phyloP scores from a whole-genome alignment of 192 early-diverging fungal genomes.

The Backusella australiensis region DNA sequence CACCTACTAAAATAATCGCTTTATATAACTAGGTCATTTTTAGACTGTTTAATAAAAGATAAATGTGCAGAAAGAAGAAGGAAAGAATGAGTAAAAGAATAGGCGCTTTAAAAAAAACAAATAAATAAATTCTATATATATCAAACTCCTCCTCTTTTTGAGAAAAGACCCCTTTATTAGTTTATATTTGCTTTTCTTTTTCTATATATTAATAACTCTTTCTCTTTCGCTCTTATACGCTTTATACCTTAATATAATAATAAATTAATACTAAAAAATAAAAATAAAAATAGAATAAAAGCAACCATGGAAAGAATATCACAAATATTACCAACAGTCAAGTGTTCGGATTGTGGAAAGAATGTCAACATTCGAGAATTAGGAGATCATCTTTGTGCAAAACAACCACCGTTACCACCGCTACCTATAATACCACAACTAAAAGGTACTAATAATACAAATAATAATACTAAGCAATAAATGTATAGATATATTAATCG shows the following conservation, averaged over 20 bases:
- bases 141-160: neutral
- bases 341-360: conserved; percentile 56
- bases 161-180: neutral
- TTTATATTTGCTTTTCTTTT: neutral
- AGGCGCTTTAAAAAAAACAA: conserved; percentile 14
- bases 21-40: conserved; percentile 43
- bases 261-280: neutral
- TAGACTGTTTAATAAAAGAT: neutral
- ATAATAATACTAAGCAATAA: neutral
- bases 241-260: neutral
- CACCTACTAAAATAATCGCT: conserved; percentile 96
- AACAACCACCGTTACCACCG: conserved; percentile 46
- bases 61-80: neutral
- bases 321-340: conserved; percentile 53
- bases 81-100: neutral
- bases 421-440: conserved; percentile 12
- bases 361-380: conserved; percentile 50
- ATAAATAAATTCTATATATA: neutral
- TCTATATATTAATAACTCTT: neutral
- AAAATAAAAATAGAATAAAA: neutral
- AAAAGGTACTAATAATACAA: neutral
- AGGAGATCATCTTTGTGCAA: conserved; percentile 52
- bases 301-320: conserved; percentile 37
- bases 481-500: neutral
- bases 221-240: neutral